A percentile compares a stretch with the other conserved stretches of the same genome.
Conservation (phyloP, 129 eudicot genomes). For the Logfia minima region DNA sequence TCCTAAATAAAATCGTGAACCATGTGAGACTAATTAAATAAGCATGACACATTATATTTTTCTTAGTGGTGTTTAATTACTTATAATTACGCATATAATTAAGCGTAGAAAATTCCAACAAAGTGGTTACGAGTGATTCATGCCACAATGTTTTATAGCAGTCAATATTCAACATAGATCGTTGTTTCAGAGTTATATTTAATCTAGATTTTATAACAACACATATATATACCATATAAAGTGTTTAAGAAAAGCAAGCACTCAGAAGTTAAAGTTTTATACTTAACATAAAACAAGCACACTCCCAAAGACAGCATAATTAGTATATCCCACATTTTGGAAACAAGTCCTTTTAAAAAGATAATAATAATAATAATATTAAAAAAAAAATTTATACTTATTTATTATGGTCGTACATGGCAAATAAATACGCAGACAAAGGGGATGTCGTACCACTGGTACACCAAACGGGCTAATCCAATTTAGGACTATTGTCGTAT, state of each 20-base stretch:
- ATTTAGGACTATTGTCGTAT: background rate
- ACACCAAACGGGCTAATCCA: background rate
- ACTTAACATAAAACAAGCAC: constrained; percentile 12
- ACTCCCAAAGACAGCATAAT: too few species aligned
- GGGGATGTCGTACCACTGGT: constrained; percentile 1
- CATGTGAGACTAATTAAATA: background rate
- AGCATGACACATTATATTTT: background rate
- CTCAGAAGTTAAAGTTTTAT: background rate
- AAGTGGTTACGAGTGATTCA: constrained; percentile 1
- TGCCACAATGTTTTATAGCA: constrained; percentile 15
- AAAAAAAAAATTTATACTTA: background rate
- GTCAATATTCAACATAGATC: background rate
- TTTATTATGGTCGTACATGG: background rate
- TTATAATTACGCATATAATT: too few species aligned
- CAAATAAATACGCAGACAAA: background rate
- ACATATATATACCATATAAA: background rate
- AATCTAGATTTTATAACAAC: background rate
- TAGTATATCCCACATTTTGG: background rate
- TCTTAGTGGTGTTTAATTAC: background rate
- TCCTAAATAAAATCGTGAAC: constrained; percentile 1
- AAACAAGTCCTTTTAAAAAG: background rate
- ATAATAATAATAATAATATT: too few species aligned
- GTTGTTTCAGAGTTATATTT: background rate
- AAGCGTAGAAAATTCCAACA: background rate
- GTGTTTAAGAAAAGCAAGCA: constrained; percentile 24